These are phyloP conservation scores for Abrus precatorius DNA, from an alignment of 306 rosid genomes.

Conservation along the genomic window DNA sequence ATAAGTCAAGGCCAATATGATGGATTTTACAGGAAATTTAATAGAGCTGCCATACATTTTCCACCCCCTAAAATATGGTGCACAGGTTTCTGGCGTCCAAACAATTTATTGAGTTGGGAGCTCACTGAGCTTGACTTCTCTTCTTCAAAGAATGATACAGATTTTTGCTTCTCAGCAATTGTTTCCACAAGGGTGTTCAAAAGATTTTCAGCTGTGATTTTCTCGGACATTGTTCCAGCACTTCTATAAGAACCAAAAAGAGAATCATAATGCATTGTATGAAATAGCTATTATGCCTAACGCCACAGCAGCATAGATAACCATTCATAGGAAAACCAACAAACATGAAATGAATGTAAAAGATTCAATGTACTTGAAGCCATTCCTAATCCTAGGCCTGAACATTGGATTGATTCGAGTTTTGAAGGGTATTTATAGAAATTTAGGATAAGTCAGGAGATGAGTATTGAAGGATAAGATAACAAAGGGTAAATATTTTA, in stretches of 20 bases:
- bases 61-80: conserved; percentile 92
- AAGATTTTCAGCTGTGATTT: conserved; percentile 64
- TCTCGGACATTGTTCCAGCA: conserved; percentile 75
- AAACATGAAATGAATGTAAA: conserved; percentile 13
- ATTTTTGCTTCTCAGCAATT: conserved; percentile 64
- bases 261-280: conserved; percentile 17
- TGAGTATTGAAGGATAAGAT: too few relatives aligned
- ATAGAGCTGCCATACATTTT: conserved; percentile 68
- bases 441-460: too few relatives aligned
- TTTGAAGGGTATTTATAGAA: too few relatives aligned
- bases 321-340: background rate
- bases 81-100: conserved; percentile 89
- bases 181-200: conserved; percentile 65
- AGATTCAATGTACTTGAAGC: conserved; percentile 14
- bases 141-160: conserved; percentile 67
- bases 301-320: conserved; percentile 6
- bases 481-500: too few relatives aligned
- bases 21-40: conserved; percentile 22
- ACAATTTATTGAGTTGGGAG: conserved; percentile 68
- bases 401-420: background rate
- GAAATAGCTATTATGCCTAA: conserved; percentile 22
- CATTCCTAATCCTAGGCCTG: background rate
- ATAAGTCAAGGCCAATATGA: conserved; percentile 19
- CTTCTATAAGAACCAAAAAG: conserved; percentile 40
- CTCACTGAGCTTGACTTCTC: conserved; percentile 61